Evolutionary conservation across 371 early-diverging fungal genomes (phyloP), one percentile per base, ranked within the genome.

Genomic region (Rozella allomycis): DNA sequence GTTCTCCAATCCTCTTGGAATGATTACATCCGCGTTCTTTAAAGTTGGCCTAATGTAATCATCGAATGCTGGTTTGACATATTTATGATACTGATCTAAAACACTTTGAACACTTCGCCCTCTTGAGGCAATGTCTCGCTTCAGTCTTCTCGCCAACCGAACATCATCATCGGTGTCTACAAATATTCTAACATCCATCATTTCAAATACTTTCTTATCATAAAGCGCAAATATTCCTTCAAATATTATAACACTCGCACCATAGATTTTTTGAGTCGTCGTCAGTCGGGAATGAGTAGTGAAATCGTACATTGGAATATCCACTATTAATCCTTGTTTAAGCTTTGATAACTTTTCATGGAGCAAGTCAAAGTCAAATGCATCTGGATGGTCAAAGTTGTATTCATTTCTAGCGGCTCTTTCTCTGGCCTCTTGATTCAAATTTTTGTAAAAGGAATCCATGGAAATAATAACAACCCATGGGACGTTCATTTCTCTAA

Each of bases 141-240:
- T 75, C 41, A 85, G 70, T 74, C 84, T 58, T 40, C 83, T 57
- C 9, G 79, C 83, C 33, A 87, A 57, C 23, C 87, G 68, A 36
- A 87, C 70, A 43, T 90, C 91, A 20, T 72, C 63, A 49, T 87
- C 91, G 0, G 87, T 83, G 41, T 90, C 91, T 2, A 90, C 86
- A 68, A 85, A 90, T 10, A 83, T 55, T 68, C 72, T 75, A 39
- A 90, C 47, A 50, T 87, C 82, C 84, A 87, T 75, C 49, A 83
- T 50, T 17, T 72, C 64, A 23, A 74, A 54, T 20, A 85, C 70
- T 25, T 52, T 51, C 20, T 70, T 62, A 43, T 84, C 82, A 43
- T 80, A 78, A 20, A 86, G 54, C 3, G 78, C 83, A 54, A 83
- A 74, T 33, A 86, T 85, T 26, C 90, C 90, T 43, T 87, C 86